phyloP scores from a whole-genome alignment of 1,284 basidiomycete genomes.

The Ceratobasidium sp. region DNA sequence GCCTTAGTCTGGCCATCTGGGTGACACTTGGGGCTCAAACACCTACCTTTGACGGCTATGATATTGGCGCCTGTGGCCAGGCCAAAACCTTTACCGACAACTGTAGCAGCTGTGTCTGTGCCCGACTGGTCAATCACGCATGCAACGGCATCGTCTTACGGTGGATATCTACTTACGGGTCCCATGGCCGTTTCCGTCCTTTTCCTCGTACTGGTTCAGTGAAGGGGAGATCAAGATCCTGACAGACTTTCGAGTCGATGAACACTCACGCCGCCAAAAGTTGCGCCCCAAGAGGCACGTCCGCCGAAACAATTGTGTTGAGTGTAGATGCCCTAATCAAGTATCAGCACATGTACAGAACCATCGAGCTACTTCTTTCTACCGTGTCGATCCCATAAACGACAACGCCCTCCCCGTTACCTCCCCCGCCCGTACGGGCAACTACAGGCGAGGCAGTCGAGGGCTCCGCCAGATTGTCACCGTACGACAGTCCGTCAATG shows the following conservation, averaged over 20 bases:
- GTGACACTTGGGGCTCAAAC: background rate
- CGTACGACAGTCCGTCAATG: background rate
- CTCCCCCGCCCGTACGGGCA: background rate
- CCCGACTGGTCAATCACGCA: too few species aligned
- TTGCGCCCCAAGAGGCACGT: conserved; percentile 58
- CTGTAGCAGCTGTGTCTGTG: conserved; percentile 29
- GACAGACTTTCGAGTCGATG: too few species aligned
- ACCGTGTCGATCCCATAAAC: conserved; percentile 36
- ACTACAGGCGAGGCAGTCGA: too few species aligned
- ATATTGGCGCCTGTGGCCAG: conserved; percentile 28
- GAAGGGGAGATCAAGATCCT: too few species aligned
- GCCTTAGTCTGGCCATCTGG: background rate
- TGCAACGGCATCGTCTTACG: too few species aligned
- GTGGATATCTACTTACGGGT: too few species aligned
- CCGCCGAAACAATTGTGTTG: conserved; percentile 57
- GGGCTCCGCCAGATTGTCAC: background rate
- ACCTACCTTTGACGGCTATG: conserved; percentile 32
- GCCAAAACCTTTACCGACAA: conserved; percentile 20
- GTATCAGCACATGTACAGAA: too few species aligned
- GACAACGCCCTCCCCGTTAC: background rate
- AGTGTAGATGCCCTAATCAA: conserved; percentile 57
- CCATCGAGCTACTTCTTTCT: too few species aligned
- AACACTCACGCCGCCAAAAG: too few species aligned
- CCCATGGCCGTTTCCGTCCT: conserved; percentile 31
- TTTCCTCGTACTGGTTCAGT: conserved; percentile 10